These are phyloP conservation scores for Pythium periplocum DNA, from an alignment of 352 stramenopile genomes.

Conservation along the genomic window DNA sequence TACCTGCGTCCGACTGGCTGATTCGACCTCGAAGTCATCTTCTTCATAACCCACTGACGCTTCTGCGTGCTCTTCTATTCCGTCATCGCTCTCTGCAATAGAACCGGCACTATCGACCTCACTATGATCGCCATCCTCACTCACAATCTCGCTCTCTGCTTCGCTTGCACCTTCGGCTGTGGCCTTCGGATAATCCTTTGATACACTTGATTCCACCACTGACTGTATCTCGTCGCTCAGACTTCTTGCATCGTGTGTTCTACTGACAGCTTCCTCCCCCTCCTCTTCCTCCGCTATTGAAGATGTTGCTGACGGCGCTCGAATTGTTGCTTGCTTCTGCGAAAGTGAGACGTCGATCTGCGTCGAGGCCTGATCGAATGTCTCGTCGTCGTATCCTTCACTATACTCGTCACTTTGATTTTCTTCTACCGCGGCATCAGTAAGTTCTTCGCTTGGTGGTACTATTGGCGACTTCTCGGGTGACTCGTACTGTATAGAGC, in stretches of 20 bases:
- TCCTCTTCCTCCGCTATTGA: background rate
- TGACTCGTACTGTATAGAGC: conserved; percentile 7
- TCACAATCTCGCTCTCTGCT: no score
- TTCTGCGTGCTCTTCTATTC: conserved; percentile 3
- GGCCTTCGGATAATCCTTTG: no score
- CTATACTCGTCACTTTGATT: conserved; percentile 8
- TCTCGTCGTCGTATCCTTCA: conserved; percentile 30
- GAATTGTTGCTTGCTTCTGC: no score
- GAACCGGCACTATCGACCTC: no score
- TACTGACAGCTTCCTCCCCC: background rate
- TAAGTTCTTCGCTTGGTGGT: background rate
- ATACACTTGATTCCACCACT: no score
- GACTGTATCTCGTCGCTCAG: no score
- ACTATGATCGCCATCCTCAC: no score
- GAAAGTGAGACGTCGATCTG: no score
- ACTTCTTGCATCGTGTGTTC: background rate
- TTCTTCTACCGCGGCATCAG: background rate
- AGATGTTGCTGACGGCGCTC: no score
- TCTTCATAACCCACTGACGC: conserved; percentile 11
- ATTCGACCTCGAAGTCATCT: conserved; percentile 37
- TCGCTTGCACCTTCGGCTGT: no score
- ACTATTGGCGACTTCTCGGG: background rate
- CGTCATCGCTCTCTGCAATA: background rate
- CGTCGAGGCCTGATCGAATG: conserved; percentile 26
- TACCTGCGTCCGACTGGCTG: background rate